A percentile compares a stretch with the other conserved stretches of the same genome.
Evolutionary conservation across 768 basidiomycete species (phyloP).

Genomic region (Gyrodon lividus): DNA sequence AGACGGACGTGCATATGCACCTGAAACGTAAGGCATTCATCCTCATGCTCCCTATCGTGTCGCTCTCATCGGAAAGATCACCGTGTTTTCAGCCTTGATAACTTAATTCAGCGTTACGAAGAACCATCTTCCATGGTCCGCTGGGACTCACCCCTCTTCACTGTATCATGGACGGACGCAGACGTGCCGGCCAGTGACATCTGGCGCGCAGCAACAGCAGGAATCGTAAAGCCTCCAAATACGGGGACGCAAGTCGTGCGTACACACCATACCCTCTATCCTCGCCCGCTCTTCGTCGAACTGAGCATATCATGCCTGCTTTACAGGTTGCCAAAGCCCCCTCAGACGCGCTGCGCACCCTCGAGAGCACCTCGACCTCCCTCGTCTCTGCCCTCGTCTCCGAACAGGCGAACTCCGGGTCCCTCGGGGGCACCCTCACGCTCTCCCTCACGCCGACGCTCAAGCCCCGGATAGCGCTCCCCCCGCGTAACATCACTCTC

Average conservation of each 20-base stretch:
- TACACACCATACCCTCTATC: conserved; percentile 7
- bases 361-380: conserved; percentile 74
- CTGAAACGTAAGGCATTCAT: conserved; percentile 63
- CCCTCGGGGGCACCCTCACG: conserved; percentile 49
- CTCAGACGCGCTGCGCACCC: conserved; percentile 78
- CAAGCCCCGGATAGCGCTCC: conserved; percentile 56
- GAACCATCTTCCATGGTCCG: conserved; percentile 98
- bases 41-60: not conserved
- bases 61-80: not conserved
- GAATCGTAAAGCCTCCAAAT: conserved; percentile 83
- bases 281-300: not conserved
- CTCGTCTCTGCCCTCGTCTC: conserved; percentile 73
- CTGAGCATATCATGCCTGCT: not conserved
- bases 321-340: conserved; percentile 77
- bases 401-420: conserved; percentile 52
- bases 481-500: conserved; percentile 71
- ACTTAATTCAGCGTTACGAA: conserved; percentile 82
- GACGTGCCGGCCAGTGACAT: conserved; percentile 65
- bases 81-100: conserved; percentile 2
- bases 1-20: conserved; percentile 51
- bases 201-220: conserved; percentile 79
- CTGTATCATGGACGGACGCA: conserved; percentile 72
- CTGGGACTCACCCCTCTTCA: conserved; percentile 96
- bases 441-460: conserved; percentile 37
- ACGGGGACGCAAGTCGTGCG: conserved; percentile 74